Conservation (phyloP, 2,329 filamentous ascomycete species). For the Arthrobotrys megalospora region DNA sequence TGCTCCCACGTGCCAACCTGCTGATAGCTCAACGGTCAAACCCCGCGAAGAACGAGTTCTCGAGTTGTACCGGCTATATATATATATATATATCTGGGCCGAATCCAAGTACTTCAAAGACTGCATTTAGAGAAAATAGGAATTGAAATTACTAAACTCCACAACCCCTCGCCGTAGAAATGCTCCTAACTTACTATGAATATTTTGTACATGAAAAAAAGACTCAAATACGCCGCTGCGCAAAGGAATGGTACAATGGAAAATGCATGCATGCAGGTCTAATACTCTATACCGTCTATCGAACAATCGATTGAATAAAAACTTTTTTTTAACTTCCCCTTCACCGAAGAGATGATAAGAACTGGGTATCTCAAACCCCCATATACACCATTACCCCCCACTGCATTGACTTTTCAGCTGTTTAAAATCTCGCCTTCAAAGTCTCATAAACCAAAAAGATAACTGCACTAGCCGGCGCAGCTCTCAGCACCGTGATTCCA, state of each 20-base stretch:
- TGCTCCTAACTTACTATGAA: neutral
- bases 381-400: neutral
- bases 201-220: neutral
- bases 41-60: no score
- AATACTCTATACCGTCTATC: conserved; percentile 6
- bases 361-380: conserved; percentile 38
- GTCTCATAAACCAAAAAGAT: conserved; percentile 97
- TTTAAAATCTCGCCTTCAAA: conserved; percentile 79
- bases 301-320: neutral
- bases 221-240: conserved; percentile 6
- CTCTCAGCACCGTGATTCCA: conserved; percentile 89
- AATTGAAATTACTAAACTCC: conserved; percentile 12
- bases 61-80: no score
- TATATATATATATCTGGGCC: no score
- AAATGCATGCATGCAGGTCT: neutral
- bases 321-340: conserved; percentile 5
- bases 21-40: no score
- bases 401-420: conserved; percentile 2
- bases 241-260: neutral
- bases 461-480: conserved; percentile 95
- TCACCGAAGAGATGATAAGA: neutral
- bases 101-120: no score
- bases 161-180: neutral
- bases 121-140: neutral
- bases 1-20: no score